These are phyloP conservation scores for Coniosporium tulheliwenetii DNA, from an alignment of 2,329 filamentous ascomycete genomes.

Conservation along the genomic window DNA sequence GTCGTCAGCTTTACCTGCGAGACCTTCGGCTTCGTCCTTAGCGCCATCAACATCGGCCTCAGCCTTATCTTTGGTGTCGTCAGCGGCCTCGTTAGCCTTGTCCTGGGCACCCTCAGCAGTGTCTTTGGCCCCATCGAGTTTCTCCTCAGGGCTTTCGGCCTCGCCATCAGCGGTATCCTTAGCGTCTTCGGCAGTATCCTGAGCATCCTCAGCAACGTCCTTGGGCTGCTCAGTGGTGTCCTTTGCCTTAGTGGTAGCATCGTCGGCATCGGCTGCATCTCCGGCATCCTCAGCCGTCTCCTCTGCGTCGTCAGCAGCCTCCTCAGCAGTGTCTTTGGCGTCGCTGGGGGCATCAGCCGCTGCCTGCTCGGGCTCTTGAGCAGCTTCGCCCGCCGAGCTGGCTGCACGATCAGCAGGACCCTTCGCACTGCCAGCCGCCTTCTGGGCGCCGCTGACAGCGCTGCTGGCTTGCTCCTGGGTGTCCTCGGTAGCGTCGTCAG, in stretches of 20 bases:
- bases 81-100: constrained; percentile 2
- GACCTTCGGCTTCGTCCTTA: constrained; percentile 11
- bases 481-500: constrained; percentile 13
- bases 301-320: constrained; percentile 11
- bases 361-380: constrained; percentile 20
- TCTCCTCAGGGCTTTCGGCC: no score
- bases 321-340: constrained; percentile 14
- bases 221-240: not conserved
- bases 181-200: constrained; percentile 5
- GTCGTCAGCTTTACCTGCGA: constrained; percentile 11
- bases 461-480: constrained; percentile 2
- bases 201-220: not conserved
- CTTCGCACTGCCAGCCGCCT: constrained; percentile 24
- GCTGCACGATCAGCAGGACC: constrained; percentile 30
- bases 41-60: constrained; percentile 4
- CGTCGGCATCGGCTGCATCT: constrained; percentile 6
- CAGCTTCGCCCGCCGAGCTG: constrained; percentile 27
- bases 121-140: constrained; percentile 3
- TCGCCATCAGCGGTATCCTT: constrained; percentile 13
- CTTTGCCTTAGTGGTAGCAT: not conserved
- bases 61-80: constrained; percentile 4
- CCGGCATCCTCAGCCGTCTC: constrained; percentile 17
- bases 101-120: constrained; percentile 12
- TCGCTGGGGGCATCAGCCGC: constrained; percentile 20
- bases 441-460: constrained; percentile 10